A percentile compares a stretch with the other conserved stretches of the same genome.
These are phyloP conservation scores for Endotrypanum monterogeii DNA, from an alignment of 208 protist species.

Conservation along the genomic window DNA sequence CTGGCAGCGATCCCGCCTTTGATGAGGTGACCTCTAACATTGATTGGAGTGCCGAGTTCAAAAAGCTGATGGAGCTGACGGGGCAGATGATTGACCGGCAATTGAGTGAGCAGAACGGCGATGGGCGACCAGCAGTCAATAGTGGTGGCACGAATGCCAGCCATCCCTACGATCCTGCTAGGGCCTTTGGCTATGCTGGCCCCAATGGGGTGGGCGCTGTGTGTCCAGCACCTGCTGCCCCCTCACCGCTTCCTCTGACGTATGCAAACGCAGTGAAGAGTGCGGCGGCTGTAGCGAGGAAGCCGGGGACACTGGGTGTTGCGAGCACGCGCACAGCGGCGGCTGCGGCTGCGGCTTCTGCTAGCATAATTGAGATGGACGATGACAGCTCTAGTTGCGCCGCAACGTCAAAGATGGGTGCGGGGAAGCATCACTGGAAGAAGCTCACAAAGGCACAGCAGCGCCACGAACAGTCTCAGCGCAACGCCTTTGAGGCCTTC, in stretches of 20 bases:
- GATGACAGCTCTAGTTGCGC: slow-evolving; percentile 27
- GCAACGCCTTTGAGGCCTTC: slow-evolving; percentile 88
- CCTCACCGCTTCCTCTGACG: slow-evolving; percentile 29
- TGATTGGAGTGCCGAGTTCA: slow-evolving; percentile 77
- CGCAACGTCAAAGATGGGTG: slow-evolving; percentile 36
- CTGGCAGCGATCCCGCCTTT: slow-evolving; percentile 22
- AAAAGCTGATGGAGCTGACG: slow-evolving; percentile 74
- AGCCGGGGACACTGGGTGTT: slow-evolving; percentile 30
- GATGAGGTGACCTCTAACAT: slow-evolving; percentile 31
- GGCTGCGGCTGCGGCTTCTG: slow-evolving; percentile 15
- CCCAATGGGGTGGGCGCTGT: background rate
- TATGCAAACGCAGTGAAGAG: slow-evolving; percentile 45
- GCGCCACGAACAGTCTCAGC: slow-evolving; percentile 80
- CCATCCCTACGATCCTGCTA: background rate
- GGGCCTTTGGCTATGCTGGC: background rate
- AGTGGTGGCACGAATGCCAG: slow-evolving; percentile 1
- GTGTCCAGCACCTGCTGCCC: slow-evolving; percentile 1
- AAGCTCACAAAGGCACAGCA: slow-evolving; percentile 84
- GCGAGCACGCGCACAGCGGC: slow-evolving; percentile 20
- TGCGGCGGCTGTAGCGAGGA: slow-evolving; percentile 19
- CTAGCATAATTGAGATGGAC: slow-evolving; percentile 7
- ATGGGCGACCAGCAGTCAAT: slow-evolving; percentile 17
- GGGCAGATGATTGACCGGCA: slow-evolving; percentile 67
- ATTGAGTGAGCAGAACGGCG: slow-evolving; percentile 43
- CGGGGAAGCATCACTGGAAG: slow-evolving; percentile 83